Evolutionary conservation across 345 rosid species (phyloP).

Genomic region (Raphanus sativus): DNA sequence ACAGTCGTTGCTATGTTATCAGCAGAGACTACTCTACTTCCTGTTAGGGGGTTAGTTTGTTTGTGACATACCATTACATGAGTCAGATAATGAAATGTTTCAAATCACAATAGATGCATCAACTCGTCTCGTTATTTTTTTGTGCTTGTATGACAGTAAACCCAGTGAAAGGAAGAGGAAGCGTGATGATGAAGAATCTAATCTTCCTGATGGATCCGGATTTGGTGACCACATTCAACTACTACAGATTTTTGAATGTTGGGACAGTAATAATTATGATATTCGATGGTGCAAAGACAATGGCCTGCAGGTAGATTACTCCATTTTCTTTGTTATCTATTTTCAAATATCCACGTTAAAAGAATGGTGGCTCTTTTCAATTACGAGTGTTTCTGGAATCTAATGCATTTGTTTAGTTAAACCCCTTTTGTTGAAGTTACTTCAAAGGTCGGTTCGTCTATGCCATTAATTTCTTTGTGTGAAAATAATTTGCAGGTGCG

Average conservation of each 20-base stretch:
- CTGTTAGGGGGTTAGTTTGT: conserved; percentile 61
- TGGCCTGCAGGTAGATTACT: conserved; percentile 64
- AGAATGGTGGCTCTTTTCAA: not conserved
- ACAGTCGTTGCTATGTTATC: conserved; percentile 97
- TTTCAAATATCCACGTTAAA: conserved; percentile 9
- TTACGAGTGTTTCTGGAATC: not conserved
- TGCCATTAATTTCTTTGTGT: not conserved
- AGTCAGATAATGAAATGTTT: conserved; percentile 20
- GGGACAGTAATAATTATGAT: conserved; percentile 71
- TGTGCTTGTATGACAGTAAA: conserved; percentile 48
- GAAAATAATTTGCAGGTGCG: conserved; percentile 56
- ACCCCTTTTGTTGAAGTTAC: not conserved
- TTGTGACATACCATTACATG: not conserved
- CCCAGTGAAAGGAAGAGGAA: conserved; percentile 80
- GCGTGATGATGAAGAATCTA: conserved; percentile 44
- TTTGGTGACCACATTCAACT: conserved; percentile 92
- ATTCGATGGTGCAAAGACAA: conserved; percentile 77
- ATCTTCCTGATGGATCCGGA: conserved; percentile 93
- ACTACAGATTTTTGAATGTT: conserved; percentile 79
- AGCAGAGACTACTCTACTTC: conserved; percentile 84
- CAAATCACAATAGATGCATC: conserved; percentile 10
- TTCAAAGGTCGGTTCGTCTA: not conserved
- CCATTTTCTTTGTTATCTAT: conserved; percentile 1
- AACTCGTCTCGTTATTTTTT: not conserved
- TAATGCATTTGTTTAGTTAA: not conserved